Percentiles rank a stretch among this genome's conserved stretches.
phyloP scores from a whole-genome alignment of 768 basidiomycete species.

The Rhizopogon sp. region DNA sequence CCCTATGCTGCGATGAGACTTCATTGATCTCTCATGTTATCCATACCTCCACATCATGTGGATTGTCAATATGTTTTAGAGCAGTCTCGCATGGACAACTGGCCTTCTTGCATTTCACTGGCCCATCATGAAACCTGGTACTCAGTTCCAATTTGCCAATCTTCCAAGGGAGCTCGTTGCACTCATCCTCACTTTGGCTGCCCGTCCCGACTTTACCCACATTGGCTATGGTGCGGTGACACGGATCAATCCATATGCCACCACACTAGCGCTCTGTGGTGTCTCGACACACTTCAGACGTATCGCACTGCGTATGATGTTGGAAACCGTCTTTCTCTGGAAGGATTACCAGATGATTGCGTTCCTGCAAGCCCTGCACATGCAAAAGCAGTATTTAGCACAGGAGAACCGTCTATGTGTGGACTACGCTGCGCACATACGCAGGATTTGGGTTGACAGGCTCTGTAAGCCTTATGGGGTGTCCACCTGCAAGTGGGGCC shows the following conservation, averaged over 20 bases:
- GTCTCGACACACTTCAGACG: slow-evolving; percentile 30
- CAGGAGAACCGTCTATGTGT: slow-evolving; percentile 19
- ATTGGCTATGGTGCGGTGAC: too few species aligned
- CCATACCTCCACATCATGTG: too few species aligned
- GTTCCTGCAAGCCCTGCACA: slow-evolving; percentile 29
- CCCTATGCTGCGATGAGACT: too few species aligned
- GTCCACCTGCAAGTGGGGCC: neutral
- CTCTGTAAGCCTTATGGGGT: slow-evolving; percentile 17
- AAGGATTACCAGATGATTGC: neutral
- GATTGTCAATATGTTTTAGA: too few species aligned
- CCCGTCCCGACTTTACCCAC: too few species aligned
- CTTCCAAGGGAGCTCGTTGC: too few species aligned
- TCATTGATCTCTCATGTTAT: too few species aligned
- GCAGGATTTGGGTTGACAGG: slow-evolving; percentile 30
- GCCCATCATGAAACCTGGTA: too few species aligned
- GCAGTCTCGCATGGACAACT: too few species aligned
- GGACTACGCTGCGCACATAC: slow-evolving; percentile 27
- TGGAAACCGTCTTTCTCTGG: slow-evolving; percentile 33
- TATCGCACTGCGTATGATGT: slow-evolving; percentile 31
- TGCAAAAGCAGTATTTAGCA: slow-evolving; percentile 15
- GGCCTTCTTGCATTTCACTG: too few species aligned
- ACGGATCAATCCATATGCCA: slow-evolving; percentile 9
- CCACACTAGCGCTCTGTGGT: slow-evolving; percentile 26
- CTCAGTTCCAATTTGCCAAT: too few species aligned
- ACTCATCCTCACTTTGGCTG: too few species aligned